Percentiles rank a stretch among this genome's conserved stretches.
Evolutionary conservation across 2,329 filamentous ascomycete genomes (phyloP).

Genomic region (Pseudogymnoascus sp.): DNA sequence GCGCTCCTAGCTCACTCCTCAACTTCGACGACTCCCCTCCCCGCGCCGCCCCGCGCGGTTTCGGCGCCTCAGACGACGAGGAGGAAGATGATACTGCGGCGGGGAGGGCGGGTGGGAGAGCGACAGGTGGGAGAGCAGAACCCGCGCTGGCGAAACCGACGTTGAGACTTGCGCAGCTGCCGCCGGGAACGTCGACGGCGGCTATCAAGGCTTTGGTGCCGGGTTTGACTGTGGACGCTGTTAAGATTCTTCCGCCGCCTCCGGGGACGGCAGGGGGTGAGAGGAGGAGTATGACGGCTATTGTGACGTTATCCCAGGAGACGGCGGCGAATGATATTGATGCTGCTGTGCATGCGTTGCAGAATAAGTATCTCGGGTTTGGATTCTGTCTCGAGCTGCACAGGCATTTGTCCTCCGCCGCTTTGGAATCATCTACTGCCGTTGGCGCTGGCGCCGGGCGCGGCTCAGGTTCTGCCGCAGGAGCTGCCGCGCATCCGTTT

Average conservation of each 20-base stretch:
- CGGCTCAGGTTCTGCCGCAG: constrained; percentile 27
- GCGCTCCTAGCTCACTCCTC: constrained; percentile 11
- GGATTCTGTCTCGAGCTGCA: constrained; percentile 76
- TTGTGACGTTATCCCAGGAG: constrained; percentile 72
- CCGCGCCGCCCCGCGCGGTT: constrained; percentile 55
- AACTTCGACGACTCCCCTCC: not conserved
- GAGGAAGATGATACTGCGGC: constrained; percentile 36
- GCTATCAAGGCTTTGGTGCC: constrained; percentile 53
- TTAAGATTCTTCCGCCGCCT: constrained; percentile 56
- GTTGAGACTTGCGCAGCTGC: constrained; percentile 51
- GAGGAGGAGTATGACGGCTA: constrained; percentile 65
- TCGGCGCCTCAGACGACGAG: constrained; percentile 59
- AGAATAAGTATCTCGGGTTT: constrained; percentile 77
- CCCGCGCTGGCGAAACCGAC: constrained; percentile 55
- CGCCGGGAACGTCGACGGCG: constrained; percentile 50
- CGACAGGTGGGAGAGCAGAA: constrained; percentile 37
- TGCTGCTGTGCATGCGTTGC: constrained; percentile 63
- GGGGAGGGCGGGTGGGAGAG: constrained; percentile 14
- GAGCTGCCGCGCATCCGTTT: constrained; percentile 56
- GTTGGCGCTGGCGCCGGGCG: not conserved
- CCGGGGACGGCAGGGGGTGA: constrained; percentile 40
- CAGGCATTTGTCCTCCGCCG: constrained; percentile 70
- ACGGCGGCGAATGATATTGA: constrained; percentile 81
- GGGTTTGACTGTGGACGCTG: constrained; percentile 58
- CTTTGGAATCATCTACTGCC: constrained; percentile 44